These are phyloP conservation scores for Russula sp. DNA, from an alignment of 768 basidiomycete genomes.

Conservation along the genomic window DNA sequence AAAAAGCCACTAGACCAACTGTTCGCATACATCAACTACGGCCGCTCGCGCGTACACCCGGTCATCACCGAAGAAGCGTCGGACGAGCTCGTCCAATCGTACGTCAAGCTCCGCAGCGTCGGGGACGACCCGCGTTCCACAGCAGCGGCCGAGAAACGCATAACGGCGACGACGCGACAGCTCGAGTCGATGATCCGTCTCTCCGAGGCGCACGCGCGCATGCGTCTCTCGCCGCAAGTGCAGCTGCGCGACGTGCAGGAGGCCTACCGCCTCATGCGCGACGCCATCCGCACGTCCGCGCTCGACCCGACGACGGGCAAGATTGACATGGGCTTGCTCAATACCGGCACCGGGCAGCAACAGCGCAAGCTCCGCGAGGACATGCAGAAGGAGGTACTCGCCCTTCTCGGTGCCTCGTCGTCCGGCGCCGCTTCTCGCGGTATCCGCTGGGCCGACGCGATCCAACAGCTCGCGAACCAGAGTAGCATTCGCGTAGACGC, in stretches of 20 bases:
- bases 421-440: slow-evolving; percentile 46
- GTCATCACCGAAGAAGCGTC: slow-evolving; percentile 80
- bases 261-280: slow-evolving; percentile 90
- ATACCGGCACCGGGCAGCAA: slow-evolving; percentile 85
- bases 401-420: slow-evolving; percentile 41
- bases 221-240: slow-evolving; percentile 87
- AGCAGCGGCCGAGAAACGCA: slow-evolving; percentile 67
- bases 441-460: slow-evolving; percentile 76
- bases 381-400: slow-evolving; percentile 75
- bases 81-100: slow-evolving; percentile 75
- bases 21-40: slow-evolving; percentile 91
- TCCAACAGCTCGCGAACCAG: slow-evolving; percentile 73
- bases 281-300: slow-evolving; percentile 89
- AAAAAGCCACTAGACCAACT: slow-evolving; percentile 82
- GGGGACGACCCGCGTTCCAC: slow-evolving; percentile 76
- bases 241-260: slow-evolving; percentile 84
- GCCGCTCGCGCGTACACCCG: slow-evolving; percentile 79
- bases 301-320: slow-evolving; percentile 96
- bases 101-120: slow-evolving; percentile 90
- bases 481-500: slow-evolving; percentile 74
- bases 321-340: slow-evolving; percentile 94
- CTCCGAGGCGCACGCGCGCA: slow-evolving; percentile 92
- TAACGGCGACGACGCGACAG: slow-evolving; percentile 96
- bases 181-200: slow-evolving; percentile 96
- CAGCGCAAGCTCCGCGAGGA: slow-evolving; percentile 85